These are phyloP conservation scores for Corylus americana DNA, from an alignment of 306 rosid genomes.

Conservation along the genomic window DNA sequence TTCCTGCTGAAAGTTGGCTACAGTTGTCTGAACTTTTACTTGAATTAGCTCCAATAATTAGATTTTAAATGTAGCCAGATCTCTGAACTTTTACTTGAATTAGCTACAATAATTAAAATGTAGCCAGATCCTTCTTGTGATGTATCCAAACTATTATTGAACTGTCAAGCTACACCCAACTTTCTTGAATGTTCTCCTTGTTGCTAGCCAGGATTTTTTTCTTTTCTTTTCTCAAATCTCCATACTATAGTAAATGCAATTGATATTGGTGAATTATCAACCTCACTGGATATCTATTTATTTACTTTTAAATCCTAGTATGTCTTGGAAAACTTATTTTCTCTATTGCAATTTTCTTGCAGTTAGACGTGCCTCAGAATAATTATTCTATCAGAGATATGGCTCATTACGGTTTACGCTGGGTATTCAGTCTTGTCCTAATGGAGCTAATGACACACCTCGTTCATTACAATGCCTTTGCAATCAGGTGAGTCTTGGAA, in stretches of 20 bases:
- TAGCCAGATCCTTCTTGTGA: background rate
- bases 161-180: slow-evolving; percentile 21
- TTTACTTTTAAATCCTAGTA: background rate
- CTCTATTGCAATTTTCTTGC: slow-evolving; percentile 35
- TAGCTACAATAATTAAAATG: background rate
- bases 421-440: slow-evolving; percentile 71
- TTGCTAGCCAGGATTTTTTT: background rate
- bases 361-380: slow-evolving; percentile 76
- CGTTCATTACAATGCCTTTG: slow-evolving; percentile 84
- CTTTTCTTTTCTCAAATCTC: background rate
- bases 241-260: background rate
- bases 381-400: slow-evolving; percentile 49
- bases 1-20: background rate
- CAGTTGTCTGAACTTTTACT: slow-evolving; percentile 20
- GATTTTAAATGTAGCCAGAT: slow-evolving; percentile 1
- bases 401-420: slow-evolving; percentile 65
- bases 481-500: slow-evolving; percentile 62
- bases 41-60: background rate
- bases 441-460: slow-evolving; percentile 85
- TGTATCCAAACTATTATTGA: slow-evolving; percentile 7
- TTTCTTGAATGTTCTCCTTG: background rate
- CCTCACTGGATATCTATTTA: background rate
- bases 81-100: slow-evolving; percentile 20
- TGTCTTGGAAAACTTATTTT: background rate
- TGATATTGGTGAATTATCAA: background rate